Conservation (phyloP, 1,284 basidiomycete species). For the Rhodotorula sp. region DNA sequence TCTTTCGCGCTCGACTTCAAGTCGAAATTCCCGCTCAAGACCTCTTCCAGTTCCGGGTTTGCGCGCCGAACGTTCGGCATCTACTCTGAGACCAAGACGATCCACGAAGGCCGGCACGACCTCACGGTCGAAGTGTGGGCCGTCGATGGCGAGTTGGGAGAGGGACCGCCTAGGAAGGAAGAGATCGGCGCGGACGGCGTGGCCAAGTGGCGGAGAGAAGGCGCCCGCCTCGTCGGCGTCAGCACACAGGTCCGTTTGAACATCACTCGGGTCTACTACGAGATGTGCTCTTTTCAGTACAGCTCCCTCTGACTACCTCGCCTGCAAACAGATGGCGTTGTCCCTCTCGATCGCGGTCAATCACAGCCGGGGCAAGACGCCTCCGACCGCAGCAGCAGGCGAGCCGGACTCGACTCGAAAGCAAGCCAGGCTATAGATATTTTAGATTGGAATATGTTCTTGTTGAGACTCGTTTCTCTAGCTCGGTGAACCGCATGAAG, state of each 20-base stretch:
- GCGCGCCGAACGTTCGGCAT: constrained; percentile 29
- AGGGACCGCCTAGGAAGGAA: neutral
- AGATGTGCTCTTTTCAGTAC: neutral
- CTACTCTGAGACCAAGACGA: constrained; percentile 28
- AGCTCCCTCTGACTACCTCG: neutral
- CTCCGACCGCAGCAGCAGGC: neutral
- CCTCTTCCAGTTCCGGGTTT: neutral
- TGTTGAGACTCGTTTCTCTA: too few species aligned
- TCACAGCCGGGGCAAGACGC: neutral
- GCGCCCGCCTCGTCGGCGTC: constrained; percentile 26
- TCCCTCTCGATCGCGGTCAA: constrained; percentile 27
- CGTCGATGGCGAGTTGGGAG: constrained; percentile 16
- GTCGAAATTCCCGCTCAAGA: constrained; percentile 25
- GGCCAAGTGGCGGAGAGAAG: constrained; percentile 27
- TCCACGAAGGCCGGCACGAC: constrained; percentile 35
- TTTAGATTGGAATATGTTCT: neutral
- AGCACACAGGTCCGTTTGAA: constrained; percentile 32
- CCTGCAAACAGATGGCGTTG: constrained; percentile 26
- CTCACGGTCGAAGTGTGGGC: constrained; percentile 38
- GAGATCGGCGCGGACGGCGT: constrained; percentile 5
- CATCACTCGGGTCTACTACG: too few species aligned
- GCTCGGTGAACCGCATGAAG: too few species aligned
- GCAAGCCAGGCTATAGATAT: constrained; percentile 2
- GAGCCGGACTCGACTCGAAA: neutral
- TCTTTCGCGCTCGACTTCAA: constrained; percentile 37